Conservation (phyloP, 495 filamentous ascomycete species). For the Hypoxylon fuscum region DNA sequence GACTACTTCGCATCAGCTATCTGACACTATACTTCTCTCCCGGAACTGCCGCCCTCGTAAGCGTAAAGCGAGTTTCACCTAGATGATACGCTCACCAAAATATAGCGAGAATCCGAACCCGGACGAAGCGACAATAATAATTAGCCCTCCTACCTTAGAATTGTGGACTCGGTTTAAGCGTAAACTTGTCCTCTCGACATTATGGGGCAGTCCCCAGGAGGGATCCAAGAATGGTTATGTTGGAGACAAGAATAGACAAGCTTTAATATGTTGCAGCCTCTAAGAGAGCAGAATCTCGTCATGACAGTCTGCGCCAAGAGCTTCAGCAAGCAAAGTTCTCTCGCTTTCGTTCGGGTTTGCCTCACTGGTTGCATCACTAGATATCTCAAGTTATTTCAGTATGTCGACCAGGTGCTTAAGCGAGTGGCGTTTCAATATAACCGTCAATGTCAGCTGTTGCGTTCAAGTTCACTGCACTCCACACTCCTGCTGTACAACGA, state of each 20-base stretch:
- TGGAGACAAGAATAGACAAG: conserved; percentile 40
- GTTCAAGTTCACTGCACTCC: conserved; percentile 45
- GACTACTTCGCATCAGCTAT: conserved; percentile 6
- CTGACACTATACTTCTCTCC: not conserved
- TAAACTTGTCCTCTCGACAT: conserved; percentile 18
- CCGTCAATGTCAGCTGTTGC: conserved; percentile 43
- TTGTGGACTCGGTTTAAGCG: conserved; percentile 13
- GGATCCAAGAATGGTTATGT: conserved; percentile 27
- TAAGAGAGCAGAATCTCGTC: conserved; percentile 19
- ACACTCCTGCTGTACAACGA: conserved; percentile 45
- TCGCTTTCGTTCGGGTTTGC: conserved; percentile 46
- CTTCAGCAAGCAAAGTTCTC: conserved; percentile 19
- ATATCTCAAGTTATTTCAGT: conserved; percentile 30
- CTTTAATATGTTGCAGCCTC: conserved; percentile 37
- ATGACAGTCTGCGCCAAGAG: conserved; percentile 41
- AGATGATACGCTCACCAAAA: conserved; percentile 30
- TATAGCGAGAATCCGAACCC: conserved; percentile 1
- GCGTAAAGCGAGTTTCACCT: conserved; percentile 12
- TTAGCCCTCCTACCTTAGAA: not conserved
- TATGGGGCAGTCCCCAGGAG: conserved; percentile 24
- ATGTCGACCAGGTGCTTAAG: conserved; percentile 44
- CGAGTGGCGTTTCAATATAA: conserved; percentile 48
- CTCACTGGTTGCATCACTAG: conserved; percentile 40
- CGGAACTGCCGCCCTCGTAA: conserved; percentile 18
- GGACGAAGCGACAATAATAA: conserved; percentile 7